Conservation (phyloP, 106 monocot genomes). For the Dioscorea dumetorum region DNA sequence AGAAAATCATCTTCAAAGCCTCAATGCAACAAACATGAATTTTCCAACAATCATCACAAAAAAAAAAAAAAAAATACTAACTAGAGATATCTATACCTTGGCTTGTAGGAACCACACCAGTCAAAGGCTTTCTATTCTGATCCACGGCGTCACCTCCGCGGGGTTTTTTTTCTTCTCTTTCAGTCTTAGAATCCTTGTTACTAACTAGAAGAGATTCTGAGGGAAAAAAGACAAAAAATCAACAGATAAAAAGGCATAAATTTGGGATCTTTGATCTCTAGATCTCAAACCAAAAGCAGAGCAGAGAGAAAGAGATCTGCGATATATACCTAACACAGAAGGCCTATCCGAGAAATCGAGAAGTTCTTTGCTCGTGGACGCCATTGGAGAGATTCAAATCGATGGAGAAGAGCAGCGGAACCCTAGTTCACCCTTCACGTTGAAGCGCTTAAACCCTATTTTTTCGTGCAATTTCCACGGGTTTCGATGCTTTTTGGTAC, state of each 20-base stretch:
- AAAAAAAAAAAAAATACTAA: not conserved
- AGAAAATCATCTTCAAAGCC: not conserved
- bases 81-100: not conserved
- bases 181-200: not conserved
- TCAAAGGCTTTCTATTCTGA: not conserved
- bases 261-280: not conserved
- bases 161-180: not conserved
- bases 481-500: no score
- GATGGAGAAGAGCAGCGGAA: not conserved
- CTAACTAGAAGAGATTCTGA: conserved; percentile 6
- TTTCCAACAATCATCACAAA: not conserved
- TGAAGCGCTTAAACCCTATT: not conserved
- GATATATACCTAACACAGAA: not conserved
- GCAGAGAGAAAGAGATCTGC: no score
- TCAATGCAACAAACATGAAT: not conserved
- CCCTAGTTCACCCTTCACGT: not conserved
- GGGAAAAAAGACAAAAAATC: not conserved
- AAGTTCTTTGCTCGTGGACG: not conserved
- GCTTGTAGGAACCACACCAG: not conserved
- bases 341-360: not conserved
- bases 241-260: not conserved
- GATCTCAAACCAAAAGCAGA: no score
- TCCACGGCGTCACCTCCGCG: not conserved
- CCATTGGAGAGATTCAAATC: not conserved
- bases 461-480: no score